Evolutionary conservation across 2,329 filamentous ascomycete species (phyloP).

Genomic region (Ustilaginoidea virens): DNA sequence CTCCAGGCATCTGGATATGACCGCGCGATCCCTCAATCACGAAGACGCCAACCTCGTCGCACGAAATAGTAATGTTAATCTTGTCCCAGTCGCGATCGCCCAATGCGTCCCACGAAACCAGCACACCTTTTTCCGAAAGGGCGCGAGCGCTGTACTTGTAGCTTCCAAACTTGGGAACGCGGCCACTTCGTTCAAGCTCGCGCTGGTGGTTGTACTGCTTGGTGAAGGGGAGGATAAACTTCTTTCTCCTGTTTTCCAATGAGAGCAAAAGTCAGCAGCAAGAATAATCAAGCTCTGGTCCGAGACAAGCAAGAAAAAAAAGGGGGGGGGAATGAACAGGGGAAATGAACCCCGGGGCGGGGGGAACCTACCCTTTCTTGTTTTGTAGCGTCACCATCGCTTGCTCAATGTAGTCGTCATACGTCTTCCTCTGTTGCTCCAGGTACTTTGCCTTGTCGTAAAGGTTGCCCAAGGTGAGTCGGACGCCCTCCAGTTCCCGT

Average conservation of each 20-base stretch:
- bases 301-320: background rate
- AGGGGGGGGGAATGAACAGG: background rate
- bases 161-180: constrained; percentile 91
- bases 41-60: constrained; percentile 89
- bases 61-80: constrained; percentile 86
- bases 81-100: constrained; percentile 74
- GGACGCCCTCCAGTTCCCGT: constrained; percentile 74
- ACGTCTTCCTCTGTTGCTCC: constrained; percentile 89
- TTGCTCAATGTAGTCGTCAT: constrained; percentile 98
- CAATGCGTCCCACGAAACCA: constrained; percentile 83
- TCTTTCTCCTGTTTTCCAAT: constrained; percentile 51
- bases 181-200: constrained; percentile 81
- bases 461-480: constrained; percentile 57
- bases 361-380: constrained; percentile 63
- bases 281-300: background rate
- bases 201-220: constrained; percentile 98
- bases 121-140: constrained; percentile 81
- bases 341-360: background rate
- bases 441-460: constrained; percentile 83
- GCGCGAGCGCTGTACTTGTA: constrained; percentile 92
- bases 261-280: constrained; percentile 6
- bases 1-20: constrained; percentile 90
- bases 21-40: constrained; percentile 80
- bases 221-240: constrained; percentile 89
- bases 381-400: constrained; percentile 94